These are phyloP conservation scores for Barnettozyma siamensis DNA, from an alignment of 805 yeast genomes.

Conservation along the genomic window DNA sequence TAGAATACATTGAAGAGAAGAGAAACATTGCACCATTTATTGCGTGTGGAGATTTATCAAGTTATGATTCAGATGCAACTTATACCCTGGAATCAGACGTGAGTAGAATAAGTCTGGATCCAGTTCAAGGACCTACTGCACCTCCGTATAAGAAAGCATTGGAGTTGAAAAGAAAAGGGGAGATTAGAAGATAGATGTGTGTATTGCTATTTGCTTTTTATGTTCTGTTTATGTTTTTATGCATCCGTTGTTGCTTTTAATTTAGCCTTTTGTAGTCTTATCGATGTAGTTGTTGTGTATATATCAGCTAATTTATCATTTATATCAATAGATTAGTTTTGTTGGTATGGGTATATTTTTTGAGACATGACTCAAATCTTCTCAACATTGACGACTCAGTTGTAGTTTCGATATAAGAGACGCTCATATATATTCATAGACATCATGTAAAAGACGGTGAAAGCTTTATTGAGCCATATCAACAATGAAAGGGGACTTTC, in stretches of 20 bases:
- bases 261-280: too few relatives aligned
- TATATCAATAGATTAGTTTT: too few relatives aligned
- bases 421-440: too few relatives aligned
- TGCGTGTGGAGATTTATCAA: conserved; percentile 89
- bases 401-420: too few relatives aligned
- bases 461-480: too few relatives aligned
- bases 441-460: too few relatives aligned
- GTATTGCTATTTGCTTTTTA: neutral
- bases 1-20: conserved; percentile 50
- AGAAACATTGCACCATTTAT: conserved; percentile 83
- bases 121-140: conserved; percentile 93
- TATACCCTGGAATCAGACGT: conserved; percentile 42
- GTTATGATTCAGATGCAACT: conserved; percentile 94
- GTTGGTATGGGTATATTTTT: too few relatives aligned
- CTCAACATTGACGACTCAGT: too few relatives aligned
- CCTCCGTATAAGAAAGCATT: conserved; percentile 95
- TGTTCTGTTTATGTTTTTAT: neutral
- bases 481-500: too few relatives aligned
- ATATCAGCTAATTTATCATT: too few relatives aligned
- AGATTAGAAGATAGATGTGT: conserved; percentile 30
- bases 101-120: conserved; percentile 56
- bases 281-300: too few relatives aligned
- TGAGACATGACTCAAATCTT: too few relatives aligned
- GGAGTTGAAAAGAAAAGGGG: conserved; percentile 78
- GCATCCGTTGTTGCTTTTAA: neutral